Percentiles rank a stretch among this genome's conserved stretches.
Conservation (phyloP, 495 filamentous ascomycete species). For the Pyrenula aspistea region DNA sequence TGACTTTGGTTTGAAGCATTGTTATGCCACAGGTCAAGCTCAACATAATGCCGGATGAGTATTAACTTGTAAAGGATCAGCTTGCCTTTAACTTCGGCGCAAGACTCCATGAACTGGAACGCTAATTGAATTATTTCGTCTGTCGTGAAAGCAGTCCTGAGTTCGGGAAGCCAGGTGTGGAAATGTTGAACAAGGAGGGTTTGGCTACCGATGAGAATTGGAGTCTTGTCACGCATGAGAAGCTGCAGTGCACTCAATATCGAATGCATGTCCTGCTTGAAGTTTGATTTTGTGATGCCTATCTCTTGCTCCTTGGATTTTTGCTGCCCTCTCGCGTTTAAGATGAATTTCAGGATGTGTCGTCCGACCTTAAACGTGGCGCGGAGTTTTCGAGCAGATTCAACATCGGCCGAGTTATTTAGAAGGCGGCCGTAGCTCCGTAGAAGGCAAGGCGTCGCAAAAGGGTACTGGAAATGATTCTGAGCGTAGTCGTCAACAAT, state of each 20-base stretch:
- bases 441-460: slow-evolving; percentile 83
- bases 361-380: slow-evolving; percentile 91
- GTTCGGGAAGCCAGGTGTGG: slow-evolving; percentile 88
- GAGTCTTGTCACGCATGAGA: slow-evolving; percentile 77
- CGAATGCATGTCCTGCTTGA: slow-evolving; percentile 69
- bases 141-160: slow-evolving; percentile 59
- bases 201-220: slow-evolving; percentile 82
- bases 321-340: slow-evolving; percentile 77
- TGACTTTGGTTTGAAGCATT: slow-evolving; percentile 59
- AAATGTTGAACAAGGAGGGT: slow-evolving; percentile 94
- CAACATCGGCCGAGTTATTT: slow-evolving; percentile 61
- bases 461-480: slow-evolving; percentile 81
- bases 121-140: slow-evolving; percentile 87
- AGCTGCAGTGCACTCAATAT: slow-evolving; percentile 84
- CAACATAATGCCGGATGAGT: slow-evolving; percentile 79
- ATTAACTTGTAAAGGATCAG: slow-evolving; percentile 89
- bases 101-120: slow-evolving; percentile 87
- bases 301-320: slow-evolving; percentile 80
- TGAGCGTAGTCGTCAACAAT: slow-evolving; percentile 89
- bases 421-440: slow-evolving; percentile 75
- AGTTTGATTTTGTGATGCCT: slow-evolving; percentile 70
- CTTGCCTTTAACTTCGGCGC: slow-evolving; percentile 78
- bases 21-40: slow-evolving; percentile 61
- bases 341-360: slow-evolving; percentile 90
- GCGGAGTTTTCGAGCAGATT: slow-evolving; percentile 71